Evolutionary conservation across 495 filamentous ascomycete genomes (phyloP).

Genomic region (Margaritispora aquatica): DNA sequence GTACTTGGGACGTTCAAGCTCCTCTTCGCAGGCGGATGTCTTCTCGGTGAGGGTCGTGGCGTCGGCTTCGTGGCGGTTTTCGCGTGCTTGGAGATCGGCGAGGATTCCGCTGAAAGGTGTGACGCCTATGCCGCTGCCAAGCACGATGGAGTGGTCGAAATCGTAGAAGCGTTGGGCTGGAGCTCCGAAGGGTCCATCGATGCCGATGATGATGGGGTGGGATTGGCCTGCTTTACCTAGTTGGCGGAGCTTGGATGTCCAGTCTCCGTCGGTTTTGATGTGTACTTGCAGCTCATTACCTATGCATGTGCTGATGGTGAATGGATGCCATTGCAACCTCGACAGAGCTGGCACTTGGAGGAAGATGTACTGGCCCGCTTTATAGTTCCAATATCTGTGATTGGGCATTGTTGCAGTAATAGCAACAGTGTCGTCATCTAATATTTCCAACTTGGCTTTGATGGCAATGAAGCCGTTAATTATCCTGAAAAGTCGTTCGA

Average conservation of each 20-base stretch:
- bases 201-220: conserved; percentile 20
- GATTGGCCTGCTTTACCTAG: conserved; percentile 5
- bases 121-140: conserved; percentile 34
- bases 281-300: conserved; percentile 27
- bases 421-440: conserved; percentile 30
- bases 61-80: conserved; percentile 7
- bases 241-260: conserved; percentile 22
- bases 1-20: conserved; percentile 10
- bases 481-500: conserved; percentile 25
- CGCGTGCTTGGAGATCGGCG: conserved; percentile 28
- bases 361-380: conserved; percentile 35
- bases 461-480: conserved; percentile 26
- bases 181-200: conserved; percentile 29
- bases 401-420: conserved; percentile 27
- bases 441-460: conserved; percentile 23
- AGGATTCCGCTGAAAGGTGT: conserved; percentile 35
- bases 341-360: conserved; percentile 30
- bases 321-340: conserved; percentile 34
- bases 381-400: conserved; percentile 29
- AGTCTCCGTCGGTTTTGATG: conserved; percentile 30
- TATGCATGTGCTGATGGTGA: conserved; percentile 28
- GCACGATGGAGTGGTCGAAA: conserved; percentile 29
- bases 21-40: conserved; percentile 4
- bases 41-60: neutral
- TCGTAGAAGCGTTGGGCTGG: conserved; percentile 35